These are phyloP conservation scores for Lolium multiflorum DNA, from an alignment of 176 grass and related monocot genomes.

Conservation along the genomic window DNA sequence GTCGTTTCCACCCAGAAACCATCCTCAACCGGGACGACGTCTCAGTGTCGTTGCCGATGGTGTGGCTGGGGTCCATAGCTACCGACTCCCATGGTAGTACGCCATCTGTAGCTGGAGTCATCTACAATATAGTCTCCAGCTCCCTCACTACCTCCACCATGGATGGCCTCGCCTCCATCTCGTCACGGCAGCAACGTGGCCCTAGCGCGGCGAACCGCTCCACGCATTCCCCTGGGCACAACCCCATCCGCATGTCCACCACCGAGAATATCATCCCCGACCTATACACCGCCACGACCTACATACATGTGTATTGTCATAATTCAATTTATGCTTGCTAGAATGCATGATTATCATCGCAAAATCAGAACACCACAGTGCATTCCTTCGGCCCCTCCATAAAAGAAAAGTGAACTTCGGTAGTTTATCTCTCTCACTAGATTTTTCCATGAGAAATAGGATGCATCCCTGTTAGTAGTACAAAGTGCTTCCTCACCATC, in stretches of 20 bases:
- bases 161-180: slow-evolving; percentile 61
- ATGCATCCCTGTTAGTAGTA: slow-evolving; percentile 76
- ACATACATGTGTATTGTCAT: not conserved
- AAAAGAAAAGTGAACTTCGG: not conserved
- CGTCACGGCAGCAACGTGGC: slow-evolving; percentile 62
- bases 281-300: slow-evolving; percentile 57
- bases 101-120: slow-evolving; percentile 56
- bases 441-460: slow-evolving; percentile 87
- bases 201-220: slow-evolving; percentile 61
- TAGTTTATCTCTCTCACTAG: slow-evolving; percentile 66
- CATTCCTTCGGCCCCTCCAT: not conserved
- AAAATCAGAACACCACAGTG: not conserved
- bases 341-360: not conserved
- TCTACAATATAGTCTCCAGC: slow-evolving; percentile 60
- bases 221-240: slow-evolving; percentile 52
- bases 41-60: not conserved
- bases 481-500: not conserved
- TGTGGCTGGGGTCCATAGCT: slow-evolving; percentile 16
- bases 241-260: slow-evolving; percentile 63
- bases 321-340: not conserved
- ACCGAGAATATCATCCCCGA: slow-evolving; percentile 59
- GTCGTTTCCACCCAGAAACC: slow-evolving; percentile 38
- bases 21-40: slow-evolving; percentile 40
- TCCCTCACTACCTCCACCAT: slow-evolving; percentile 70
- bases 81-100: slow-evolving; percentile 30